Evolutionary conservation across 2,329 filamentous ascomycete genomes (phyloP).

Genomic region (Apiospora rasikravindrae): DNA sequence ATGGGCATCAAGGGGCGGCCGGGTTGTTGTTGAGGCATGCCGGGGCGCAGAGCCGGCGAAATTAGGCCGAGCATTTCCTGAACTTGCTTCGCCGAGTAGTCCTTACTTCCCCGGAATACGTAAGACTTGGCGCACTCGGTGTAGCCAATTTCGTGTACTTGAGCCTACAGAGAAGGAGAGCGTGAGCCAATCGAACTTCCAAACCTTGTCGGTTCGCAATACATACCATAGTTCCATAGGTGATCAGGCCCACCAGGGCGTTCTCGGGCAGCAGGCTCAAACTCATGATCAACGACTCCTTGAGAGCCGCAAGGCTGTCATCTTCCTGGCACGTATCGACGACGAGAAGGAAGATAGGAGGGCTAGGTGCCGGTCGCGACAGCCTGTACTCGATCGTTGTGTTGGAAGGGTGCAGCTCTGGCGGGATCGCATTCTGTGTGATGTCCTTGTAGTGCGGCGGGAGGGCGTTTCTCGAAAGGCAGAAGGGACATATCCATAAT

Average conservation of each 20-base stretch:
- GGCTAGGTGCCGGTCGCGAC: constrained; percentile 80
- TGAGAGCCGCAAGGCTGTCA: constrained; percentile 80
- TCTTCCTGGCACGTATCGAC: constrained; percentile 90
- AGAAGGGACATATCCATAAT: constrained; percentile 90
- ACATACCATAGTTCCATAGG: constrained; percentile 88
- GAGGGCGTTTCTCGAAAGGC: constrained; percentile 80
- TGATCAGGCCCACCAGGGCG: constrained; percentile 82
- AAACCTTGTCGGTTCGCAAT: neutral
- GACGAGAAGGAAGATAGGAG: constrained; percentile 86
- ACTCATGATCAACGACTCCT: constrained; percentile 87
- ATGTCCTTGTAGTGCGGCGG: constrained; percentile 92
- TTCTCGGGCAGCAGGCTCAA: constrained; percentile 81
- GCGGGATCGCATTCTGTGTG: constrained; percentile 79
- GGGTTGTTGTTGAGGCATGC: constrained; percentile 73
- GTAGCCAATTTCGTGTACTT: constrained; percentile 98
- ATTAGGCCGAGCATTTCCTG: constrained; percentile 96
- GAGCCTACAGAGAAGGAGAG: constrained; percentile 60
- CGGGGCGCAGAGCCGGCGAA: constrained; percentile 74
- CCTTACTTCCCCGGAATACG: constrained; percentile 96
- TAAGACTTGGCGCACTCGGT: constrained; percentile 98
- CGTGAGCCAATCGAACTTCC: neutral
- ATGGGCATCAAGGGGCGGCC: constrained; percentile 76
- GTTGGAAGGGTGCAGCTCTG: constrained; percentile 80
- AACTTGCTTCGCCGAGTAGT: constrained; percentile 98
- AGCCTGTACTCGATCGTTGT: constrained; percentile 91